phyloP scores from a whole-genome alignment of 768 basidiomycete genomes.

The Lactarius hengduanensis region DNA sequence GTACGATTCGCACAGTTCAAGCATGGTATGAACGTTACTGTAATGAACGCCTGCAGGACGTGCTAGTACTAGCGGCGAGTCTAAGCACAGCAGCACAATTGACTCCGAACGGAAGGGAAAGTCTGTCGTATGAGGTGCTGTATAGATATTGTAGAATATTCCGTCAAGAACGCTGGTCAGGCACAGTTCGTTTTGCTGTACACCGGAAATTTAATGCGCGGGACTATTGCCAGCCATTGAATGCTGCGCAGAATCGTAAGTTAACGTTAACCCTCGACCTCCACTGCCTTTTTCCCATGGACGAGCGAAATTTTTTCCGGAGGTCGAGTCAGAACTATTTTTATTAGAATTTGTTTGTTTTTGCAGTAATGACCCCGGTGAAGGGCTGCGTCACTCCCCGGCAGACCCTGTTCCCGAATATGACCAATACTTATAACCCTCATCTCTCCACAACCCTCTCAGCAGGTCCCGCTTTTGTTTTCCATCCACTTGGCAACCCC shows the following conservation, averaged over 20 bases:
- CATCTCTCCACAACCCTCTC: neutral
- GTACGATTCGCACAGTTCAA: neutral
- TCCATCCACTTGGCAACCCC: neutral
- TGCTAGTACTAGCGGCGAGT: neutral
- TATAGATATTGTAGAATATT: neutral
- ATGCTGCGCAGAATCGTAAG: neutral
- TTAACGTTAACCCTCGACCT: neutral
- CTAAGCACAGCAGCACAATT: conserved; percentile 6
- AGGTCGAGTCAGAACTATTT: neutral
- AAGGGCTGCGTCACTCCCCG: conserved; percentile 17
- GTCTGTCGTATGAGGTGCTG: neutral
- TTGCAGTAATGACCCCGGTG: neutral
- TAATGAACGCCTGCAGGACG: conserved; percentile 6
- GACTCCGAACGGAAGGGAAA: conserved; percentile 14
- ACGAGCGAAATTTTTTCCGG: neutral
- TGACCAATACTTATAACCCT: neutral
- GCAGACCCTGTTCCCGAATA: neutral
- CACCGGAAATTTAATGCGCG: neutral
- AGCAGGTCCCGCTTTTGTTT: neutral
- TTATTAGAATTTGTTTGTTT: neutral
- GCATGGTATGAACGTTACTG: neutral
- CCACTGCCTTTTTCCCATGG: too few species aligned
- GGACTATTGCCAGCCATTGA: neutral
- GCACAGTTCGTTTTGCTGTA: neutral
- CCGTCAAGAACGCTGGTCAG: neutral